Evolutionary conservation across 805 yeast genomes (phyloP).

Genomic region (Candida broadrunensis): DNA sequence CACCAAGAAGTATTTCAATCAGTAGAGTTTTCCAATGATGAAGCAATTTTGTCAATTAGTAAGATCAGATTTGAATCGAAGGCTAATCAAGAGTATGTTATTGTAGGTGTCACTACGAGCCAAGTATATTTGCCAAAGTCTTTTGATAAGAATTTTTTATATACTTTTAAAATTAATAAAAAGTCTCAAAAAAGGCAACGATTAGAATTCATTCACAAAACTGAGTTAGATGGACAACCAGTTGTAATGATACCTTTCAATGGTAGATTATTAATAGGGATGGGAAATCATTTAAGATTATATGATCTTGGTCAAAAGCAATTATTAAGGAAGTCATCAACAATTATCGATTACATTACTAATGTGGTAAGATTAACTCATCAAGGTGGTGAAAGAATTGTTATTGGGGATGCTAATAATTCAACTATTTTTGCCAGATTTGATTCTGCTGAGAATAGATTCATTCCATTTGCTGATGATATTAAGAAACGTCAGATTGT

Average conservation of each 20-base stretch:
- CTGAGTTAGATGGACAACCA: slow-evolving; percentile 49
- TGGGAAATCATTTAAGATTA: slow-evolving; percentile 49
- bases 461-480: slow-evolving; percentile 71
- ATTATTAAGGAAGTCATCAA: slow-evolving; percentile 62
- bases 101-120: slow-evolving; percentile 42
- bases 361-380: slow-evolving; percentile 52
- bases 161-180: slow-evolving; percentile 33
- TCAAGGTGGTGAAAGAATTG: slow-evolving; percentile 54
- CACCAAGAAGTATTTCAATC: slow-evolving; percentile 37
- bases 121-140: slow-evolving; percentile 26
- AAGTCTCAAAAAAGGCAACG: slow-evolving; percentile 13
- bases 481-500: slow-evolving; percentile 65
- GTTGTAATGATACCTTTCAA: slow-evolving; percentile 50
- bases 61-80: slow-evolving; percentile 24
- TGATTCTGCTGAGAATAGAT: slow-evolving; percentile 45
- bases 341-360: slow-evolving; percentile 39
- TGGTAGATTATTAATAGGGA: slow-evolving; percentile 60
- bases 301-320: slow-evolving; percentile 81
- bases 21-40: slow-evolving; percentile 42
- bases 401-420: slow-evolving; percentile 68
- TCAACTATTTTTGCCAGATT: slow-evolving; percentile 59
- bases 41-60: slow-evolving; percentile 41
- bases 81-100: slow-evolving; percentile 30
- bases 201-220: slow-evolving; percentile 55
- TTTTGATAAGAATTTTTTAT: slow-evolving; percentile 23